Conservation (phyloP, 805 yeast genomes). For the Sugiyamaella valdiviana region DNA sequence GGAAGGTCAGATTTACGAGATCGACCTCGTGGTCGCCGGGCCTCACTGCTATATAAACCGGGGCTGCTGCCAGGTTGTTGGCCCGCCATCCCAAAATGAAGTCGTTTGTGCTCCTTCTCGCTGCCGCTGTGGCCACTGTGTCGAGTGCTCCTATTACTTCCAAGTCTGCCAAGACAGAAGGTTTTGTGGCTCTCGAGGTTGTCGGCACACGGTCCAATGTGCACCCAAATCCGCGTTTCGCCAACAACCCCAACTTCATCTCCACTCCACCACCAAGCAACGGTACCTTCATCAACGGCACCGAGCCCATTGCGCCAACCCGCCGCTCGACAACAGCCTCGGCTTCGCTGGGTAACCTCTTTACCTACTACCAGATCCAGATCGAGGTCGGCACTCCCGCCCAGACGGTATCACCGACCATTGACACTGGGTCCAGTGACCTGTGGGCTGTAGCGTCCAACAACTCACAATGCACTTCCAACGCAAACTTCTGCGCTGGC, state of each 20-base stretch:
- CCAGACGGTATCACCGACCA: constrained; percentile 35
- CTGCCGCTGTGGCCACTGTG: neutral
- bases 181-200: constrained; percentile 9
- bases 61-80: neutral
- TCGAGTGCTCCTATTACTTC: neutral
- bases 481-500: neutral
- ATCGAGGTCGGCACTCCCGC: constrained; percentile 38
- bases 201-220: constrained; percentile 3
- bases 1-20: neutral
- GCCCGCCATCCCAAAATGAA: neutral
- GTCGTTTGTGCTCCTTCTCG: neutral
- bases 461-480: constrained; percentile 11
- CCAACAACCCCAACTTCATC: neutral
- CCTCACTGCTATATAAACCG: neutral
- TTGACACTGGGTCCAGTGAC: constrained; percentile 48
- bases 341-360: constrained; percentile 7
- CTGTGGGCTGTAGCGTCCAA: constrained; percentile 37
- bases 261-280: neutral
- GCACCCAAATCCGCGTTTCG: constrained; percentile 15
- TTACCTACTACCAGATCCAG: constrained; percentile 13
- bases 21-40: neutral
- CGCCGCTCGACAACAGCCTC: no score
- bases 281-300: neutral
- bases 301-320: no score
- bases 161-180: neutral